A percentile compares a stretch with the other conserved stretches of the same genome.
These are phyloP conservation scores for Triticum turgidum DNA, from an alignment of 176 grass and related monocot genomes.

Conservation along the genomic window DNA sequence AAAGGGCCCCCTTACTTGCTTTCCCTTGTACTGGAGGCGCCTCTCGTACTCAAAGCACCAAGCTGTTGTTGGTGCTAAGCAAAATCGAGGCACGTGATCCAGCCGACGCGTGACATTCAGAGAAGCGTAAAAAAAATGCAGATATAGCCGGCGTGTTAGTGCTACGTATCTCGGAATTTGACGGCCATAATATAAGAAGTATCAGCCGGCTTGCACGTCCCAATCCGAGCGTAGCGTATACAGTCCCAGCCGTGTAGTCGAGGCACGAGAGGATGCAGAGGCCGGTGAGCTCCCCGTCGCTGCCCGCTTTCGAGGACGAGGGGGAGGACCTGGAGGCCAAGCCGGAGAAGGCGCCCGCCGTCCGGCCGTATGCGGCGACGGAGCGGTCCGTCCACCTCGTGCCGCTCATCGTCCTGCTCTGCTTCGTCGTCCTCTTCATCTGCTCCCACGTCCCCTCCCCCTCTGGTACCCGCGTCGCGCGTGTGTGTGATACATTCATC, in stretches of 20 bases:
- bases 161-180: neutral
- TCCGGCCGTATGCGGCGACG: neutral
- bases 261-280: constrained; percentile 31
- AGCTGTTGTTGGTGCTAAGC: neutral
- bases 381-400: constrained; percentile 43
- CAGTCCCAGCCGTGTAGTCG: too few relatives aligned
- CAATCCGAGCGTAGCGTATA: too few relatives aligned
- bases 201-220: neutral
- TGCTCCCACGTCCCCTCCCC: constrained; percentile 32
- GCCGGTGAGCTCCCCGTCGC: constrained; percentile 46
- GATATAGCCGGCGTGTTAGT: too few relatives aligned
- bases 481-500: neutral
- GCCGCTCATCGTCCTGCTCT: constrained; percentile 33
- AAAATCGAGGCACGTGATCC: neutral
- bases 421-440: constrained; percentile 54
- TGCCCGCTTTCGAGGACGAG: constrained; percentile 32
- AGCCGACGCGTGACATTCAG: constrained; percentile 21
- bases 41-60: constrained; percentile 25
- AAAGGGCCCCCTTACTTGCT: neutral
- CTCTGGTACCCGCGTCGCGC: neutral
- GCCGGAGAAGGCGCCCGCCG: constrained; percentile 35
- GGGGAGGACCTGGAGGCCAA: constrained; percentile 41
- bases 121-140: neutral
- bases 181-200: neutral
- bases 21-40: too few relatives aligned